phyloP scores from a whole-genome alignment of 2,329 filamentous ascomycete genomes.

The Camptophora hylomeconis region DNA sequence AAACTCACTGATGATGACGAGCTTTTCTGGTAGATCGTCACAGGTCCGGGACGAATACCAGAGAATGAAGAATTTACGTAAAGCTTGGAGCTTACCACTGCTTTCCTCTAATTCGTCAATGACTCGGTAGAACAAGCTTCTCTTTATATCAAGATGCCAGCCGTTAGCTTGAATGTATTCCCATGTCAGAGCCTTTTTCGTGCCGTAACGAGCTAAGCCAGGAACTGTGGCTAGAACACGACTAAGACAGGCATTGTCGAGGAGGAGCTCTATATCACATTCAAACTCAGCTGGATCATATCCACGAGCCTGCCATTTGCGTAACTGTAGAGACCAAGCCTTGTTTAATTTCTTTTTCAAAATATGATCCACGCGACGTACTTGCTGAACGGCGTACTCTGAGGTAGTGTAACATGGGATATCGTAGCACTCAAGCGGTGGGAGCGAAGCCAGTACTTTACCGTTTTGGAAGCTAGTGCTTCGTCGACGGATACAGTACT shows the following conservation, averaged over 20 bases:
- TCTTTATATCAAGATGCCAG: too few relatives aligned
- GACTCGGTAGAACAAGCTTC: background rate
- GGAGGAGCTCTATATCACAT: background rate
- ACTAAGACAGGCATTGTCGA: background rate
- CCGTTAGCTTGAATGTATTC: background rate
- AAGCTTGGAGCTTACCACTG: background rate
- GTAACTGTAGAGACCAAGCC: too few relatives aligned
- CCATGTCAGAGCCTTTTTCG: background rate
- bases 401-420: background rate
- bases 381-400: too few relatives aligned
- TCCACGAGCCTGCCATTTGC: too few relatives aligned
- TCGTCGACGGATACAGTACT: background rate
- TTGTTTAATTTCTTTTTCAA: too few relatives aligned
- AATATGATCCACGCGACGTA: too few relatives aligned
- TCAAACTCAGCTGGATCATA: too few relatives aligned
- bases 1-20: conserved; percentile 1
- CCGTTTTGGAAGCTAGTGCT: background rate
- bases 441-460: background rate
- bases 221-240: conserved; percentile 1
- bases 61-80: background rate
- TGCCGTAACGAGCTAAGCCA: background rate
- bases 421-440: conserved; percentile 1
- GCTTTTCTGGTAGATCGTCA: background rate
- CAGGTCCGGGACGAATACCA: background rate
- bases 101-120: background rate